phyloP scores from a whole-genome alignment of 805 yeast species.

The Myxozyma nipponensis region DNA sequence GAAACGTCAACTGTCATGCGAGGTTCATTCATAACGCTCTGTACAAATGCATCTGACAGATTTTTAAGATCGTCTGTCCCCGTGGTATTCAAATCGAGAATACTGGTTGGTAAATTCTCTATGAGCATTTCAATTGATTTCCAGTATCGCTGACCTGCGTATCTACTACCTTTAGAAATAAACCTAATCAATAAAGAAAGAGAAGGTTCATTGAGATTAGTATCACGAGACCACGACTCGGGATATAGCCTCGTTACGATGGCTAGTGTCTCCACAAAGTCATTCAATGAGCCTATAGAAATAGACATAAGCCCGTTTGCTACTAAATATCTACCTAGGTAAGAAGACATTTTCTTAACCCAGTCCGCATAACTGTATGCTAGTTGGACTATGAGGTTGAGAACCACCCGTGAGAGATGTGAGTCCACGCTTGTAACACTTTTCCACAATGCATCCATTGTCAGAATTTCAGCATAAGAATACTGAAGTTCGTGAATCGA shows the following conservation, averaged over 20 bases:
- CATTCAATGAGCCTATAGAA: conserved; percentile 15
- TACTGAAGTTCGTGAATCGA: conserved; percentile 18
- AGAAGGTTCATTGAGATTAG: conserved; percentile 15
- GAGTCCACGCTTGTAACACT: conserved; percentile 16
- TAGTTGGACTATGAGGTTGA: conserved; percentile 12
- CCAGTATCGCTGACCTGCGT: conserved; percentile 19
- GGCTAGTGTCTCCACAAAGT: conserved; percentile 18
- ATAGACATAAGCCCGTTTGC: conserved; percentile 17
- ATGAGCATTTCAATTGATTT: conserved; percentile 10
- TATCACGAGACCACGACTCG: conserved; percentile 7
- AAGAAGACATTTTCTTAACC: conserved; percentile 8
- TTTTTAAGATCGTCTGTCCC: background rate
- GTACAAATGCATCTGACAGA: conserved; percentile 4
- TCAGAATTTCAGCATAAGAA: conserved; percentile 20
- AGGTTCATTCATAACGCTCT: conserved; percentile 14
- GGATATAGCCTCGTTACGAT: conserved; percentile 18
- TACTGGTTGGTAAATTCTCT: conserved; percentile 12
- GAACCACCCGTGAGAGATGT: conserved; percentile 14
- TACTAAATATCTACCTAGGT: conserved; percentile 13
- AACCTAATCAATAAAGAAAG: conserved; percentile 10
- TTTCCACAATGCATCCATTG: conserved; percentile 21
- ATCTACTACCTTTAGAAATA: conserved; percentile 21
- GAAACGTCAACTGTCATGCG: conserved; percentile 13
- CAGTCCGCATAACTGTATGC: conserved; percentile 18
- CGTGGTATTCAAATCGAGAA: conserved; percentile 7